Percentiles rank a stretch among this genome's conserved stretches.
Conservation (phyloP, 179 eudicot species). For the Spinacia oleracea region DNA sequence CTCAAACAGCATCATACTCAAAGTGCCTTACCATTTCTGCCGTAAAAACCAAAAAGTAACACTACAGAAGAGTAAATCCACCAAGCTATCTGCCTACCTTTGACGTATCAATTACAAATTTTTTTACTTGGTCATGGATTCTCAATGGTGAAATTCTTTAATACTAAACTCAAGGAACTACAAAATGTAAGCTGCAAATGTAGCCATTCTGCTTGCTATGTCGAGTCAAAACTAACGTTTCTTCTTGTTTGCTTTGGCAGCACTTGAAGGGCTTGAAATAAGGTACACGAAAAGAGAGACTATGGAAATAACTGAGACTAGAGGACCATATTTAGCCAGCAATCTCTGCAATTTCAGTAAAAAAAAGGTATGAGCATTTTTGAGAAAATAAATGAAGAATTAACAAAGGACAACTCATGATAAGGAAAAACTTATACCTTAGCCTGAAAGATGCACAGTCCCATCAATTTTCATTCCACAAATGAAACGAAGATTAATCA, state of each 20-base stretch:
- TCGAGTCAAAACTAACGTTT: slow-evolving; percentile 41
- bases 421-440: slow-evolving; percentile 46
- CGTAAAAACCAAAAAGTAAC: slow-evolving; percentile 17
- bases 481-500: slow-evolving; percentile 13
- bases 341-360: slow-evolving; percentile 55
- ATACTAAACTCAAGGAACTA: slow-evolving; percentile 24
- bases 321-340: slow-evolving; percentile 74
- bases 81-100: slow-evolving; percentile 13
- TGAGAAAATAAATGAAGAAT: not conserved
- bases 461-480: slow-evolving; percentile 35
- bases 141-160: not conserved
- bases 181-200: slow-evolving; percentile 21
- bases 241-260: slow-evolving; percentile 80
- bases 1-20: slow-evolving; percentile 1
- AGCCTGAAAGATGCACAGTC: slow-evolving; percentile 46
- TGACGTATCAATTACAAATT: slow-evolving; percentile 19
- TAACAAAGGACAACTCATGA: not conserved
- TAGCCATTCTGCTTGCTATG: not conserved
- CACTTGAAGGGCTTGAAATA: slow-evolving; percentile 62
- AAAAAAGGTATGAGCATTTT: not conserved
- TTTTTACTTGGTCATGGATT: slow-evolving; percentile 14
- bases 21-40: slow-evolving; percentile 6
- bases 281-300: slow-evolving; percentile 69
- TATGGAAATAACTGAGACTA: slow-evolving; percentile 58
- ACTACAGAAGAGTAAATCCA: slow-evolving; percentile 12